Conservation (phyloP, 2,329 filamentous ascomycete species). For the Coleophoma crateriformis region DNA sequence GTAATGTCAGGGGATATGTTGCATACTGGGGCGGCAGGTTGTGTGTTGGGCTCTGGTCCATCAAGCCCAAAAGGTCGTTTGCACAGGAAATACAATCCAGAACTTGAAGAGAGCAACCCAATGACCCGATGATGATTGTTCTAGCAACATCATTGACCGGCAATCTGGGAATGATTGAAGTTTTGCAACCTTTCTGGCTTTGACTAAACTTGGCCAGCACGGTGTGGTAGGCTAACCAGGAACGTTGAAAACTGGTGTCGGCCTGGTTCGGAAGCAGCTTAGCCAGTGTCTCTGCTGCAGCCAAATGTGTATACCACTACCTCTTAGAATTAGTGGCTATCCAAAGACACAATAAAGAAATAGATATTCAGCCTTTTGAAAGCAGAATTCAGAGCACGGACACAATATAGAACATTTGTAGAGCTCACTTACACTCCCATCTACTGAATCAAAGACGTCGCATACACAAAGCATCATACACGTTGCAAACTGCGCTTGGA, state of each 20-base stretch:
- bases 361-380: too few species aligned
- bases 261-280: slow-evolving; percentile 4
- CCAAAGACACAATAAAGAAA: too few species aligned
- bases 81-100: slow-evolving; percentile 37
- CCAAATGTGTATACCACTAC: slow-evolving; percentile 38
- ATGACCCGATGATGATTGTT: slow-evolving; percentile 34
- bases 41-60: slow-evolving; percentile 3
- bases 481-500: slow-evolving; percentile 32
- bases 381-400: too few species aligned
- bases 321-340: too few species aligned
- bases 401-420: too few species aligned
- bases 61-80: slow-evolving; percentile 23
- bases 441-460: slow-evolving; percentile 42
- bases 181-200: slow-evolving; percentile 14
- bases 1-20: slow-evolving; percentile 9
- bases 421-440: slow-evolving; percentile 21
- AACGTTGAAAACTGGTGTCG: slow-evolving; percentile 32
- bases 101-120: slow-evolving; percentile 41
- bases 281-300: slow-evolving; percentile 25
- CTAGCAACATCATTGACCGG: not conserved
- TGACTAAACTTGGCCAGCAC: slow-evolving; percentile 38
- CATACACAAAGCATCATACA: slow-evolving; percentile 47
- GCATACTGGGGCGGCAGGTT: slow-evolving; percentile 8
- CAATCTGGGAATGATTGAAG: not conserved
- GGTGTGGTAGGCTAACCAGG: slow-evolving; percentile 43